phyloP scores from a whole-genome alignment of 148 eudicot species.

The Spergularia bocconei region DNA sequence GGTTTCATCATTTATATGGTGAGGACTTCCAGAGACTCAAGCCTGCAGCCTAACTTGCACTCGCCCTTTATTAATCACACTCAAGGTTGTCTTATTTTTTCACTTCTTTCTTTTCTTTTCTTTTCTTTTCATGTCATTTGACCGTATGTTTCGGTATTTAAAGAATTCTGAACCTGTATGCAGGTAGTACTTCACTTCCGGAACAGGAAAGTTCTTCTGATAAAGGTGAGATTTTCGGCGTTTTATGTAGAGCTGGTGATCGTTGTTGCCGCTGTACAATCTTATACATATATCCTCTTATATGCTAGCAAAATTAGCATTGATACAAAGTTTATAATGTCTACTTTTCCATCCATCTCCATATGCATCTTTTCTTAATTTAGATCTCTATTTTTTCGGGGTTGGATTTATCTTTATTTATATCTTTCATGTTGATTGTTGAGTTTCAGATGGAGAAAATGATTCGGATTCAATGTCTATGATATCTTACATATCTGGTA shows the following conservation, averaged over 20 bases:
- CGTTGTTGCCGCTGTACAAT: too few species aligned
- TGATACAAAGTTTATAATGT: too few species aligned
- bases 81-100: background rate
- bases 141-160: background rate
- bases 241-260: too few species aligned
- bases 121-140: too few species aligned
- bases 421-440: background rate
- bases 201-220: background rate
- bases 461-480: background rate
- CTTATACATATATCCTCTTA: too few species aligned
- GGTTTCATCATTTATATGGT: slow-evolving; percentile 27
- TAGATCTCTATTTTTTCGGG: background rate
- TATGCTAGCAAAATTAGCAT: too few species aligned
- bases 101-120: background rate
- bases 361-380: too few species aligned
- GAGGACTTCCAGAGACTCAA: background rate
- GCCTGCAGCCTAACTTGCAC: background rate
- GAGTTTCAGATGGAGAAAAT: background rate
- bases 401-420: background rate
- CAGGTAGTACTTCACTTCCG: slow-evolving; percentile 6
- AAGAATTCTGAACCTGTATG: background rate
- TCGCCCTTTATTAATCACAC: slow-evolving; percentile 11
- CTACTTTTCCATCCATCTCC: background rate
- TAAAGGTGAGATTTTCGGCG: background rate
- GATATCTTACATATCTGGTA: slow-evolving; percentile 17